These are phyloP conservation scores for Cardamine resedifolia DNA, from an alignment of 345 rosid genomes.

Conservation along the genomic window DNA sequence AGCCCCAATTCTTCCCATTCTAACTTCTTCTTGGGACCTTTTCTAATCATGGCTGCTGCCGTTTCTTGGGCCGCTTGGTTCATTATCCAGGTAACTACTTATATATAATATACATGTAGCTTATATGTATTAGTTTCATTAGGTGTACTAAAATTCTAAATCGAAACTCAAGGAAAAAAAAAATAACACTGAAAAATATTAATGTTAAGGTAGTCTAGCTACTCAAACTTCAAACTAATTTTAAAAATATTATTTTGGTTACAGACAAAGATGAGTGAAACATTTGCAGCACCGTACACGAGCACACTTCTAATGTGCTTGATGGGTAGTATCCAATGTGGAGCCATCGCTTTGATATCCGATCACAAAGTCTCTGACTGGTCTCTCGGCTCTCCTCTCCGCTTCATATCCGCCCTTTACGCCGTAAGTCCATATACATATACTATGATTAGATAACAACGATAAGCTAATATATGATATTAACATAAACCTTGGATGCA, in stretches of 20 bases:
- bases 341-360: slow-evolving; percentile 42
- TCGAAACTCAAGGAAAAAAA: neutral
- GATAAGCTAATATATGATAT: neutral
- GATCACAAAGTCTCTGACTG: slow-evolving; percentile 53
- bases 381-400: slow-evolving; percentile 57
- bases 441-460: neutral
- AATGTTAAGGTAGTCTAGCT: neutral
- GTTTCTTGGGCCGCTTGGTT: slow-evolving; percentile 76
- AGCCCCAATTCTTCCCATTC: slow-evolving; percentile 35
- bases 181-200: neutral
- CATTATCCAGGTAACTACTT: slow-evolving; percentile 73
- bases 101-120: neutral
- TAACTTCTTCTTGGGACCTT: slow-evolving; percentile 60
- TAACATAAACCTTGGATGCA: slow-evolving; percentile 22
- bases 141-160: neutral
- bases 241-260: neutral
- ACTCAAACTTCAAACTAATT: neutral
- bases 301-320: slow-evolving; percentile 69
- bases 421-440: slow-evolving; percentile 45
- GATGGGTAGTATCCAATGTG: slow-evolving; percentile 68
- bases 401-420: slow-evolving; percentile 64
- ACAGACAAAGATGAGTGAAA: slow-evolving; percentile 63
- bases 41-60: slow-evolving; percentile 57
- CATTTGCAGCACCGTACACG: slow-evolving; percentile 82
- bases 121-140: neutral